Conservation (phyloP, 345 rosid genomes). For the Linum trigynum region DNA sequence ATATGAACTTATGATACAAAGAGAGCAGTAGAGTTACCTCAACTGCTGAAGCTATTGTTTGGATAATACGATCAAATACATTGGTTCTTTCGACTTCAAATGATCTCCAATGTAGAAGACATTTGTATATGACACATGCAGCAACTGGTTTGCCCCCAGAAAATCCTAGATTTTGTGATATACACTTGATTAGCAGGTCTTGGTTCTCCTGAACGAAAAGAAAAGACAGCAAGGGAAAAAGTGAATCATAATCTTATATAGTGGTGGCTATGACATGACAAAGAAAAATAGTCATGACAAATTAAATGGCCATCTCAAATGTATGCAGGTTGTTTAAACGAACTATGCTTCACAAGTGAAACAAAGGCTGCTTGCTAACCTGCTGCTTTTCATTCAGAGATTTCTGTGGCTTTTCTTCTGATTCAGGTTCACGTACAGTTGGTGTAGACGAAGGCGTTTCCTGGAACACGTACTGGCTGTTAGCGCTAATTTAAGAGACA, state of each 20-base stretch:
- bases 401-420: conserved; percentile 97
- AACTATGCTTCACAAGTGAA: neutral
- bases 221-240: conserved; percentile 5
- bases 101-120: conserved; percentile 97
- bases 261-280: neutral
- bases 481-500: conserved; percentile 12
- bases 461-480: conserved; percentile 29
- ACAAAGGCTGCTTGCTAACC: conserved; percentile 29
- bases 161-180: conserved; percentile 86
- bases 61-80: conserved; percentile 93
- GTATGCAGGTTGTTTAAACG: neutral
- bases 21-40: conserved; percentile 38
- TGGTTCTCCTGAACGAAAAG: conserved; percentile 70
- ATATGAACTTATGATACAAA: too few relatives aligned
- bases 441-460: conserved; percentile 47
- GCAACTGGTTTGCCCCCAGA: conserved; percentile 86
- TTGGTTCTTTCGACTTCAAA: conserved; percentile 94
- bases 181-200: conserved; percentile 78
- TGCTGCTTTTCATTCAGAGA: conserved; percentile 94
- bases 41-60: conserved; percentile 80
- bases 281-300: too few relatives aligned
- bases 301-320: neutral
- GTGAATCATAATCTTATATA: neutral
- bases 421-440: conserved; percentile 73
- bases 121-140: conserved; percentile 87